These are phyloP conservation scores for Colletotrichum endophyticum DNA, from an alignment of 2,329 filamentous ascomycete genomes.

Conservation along the genomic window DNA sequence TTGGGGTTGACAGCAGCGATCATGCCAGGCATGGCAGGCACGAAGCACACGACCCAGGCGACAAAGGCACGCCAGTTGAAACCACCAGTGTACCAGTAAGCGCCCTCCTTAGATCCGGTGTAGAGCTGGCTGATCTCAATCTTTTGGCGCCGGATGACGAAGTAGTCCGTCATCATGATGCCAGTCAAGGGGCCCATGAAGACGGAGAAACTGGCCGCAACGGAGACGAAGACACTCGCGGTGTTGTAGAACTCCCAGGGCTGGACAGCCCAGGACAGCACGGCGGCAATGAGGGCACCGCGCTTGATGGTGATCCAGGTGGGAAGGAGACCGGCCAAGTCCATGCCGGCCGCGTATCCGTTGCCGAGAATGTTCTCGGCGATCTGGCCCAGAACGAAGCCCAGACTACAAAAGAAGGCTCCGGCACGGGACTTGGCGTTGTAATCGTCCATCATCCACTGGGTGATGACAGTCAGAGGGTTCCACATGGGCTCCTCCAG, in stretches of 20 bases:
- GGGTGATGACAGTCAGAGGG: constrained; percentile 28
- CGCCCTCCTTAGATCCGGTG: constrained; percentile 31
- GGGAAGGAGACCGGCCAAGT: constrained; percentile 31
- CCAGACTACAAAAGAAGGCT: constrained; percentile 30
- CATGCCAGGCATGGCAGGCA: constrained; percentile 31
- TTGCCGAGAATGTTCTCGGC: constrained; percentile 34
- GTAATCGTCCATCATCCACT: constrained; percentile 32
- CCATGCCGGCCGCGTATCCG: constrained; percentile 31
- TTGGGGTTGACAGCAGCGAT: constrained; percentile 24
- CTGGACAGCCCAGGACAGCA: constrained; percentile 28
- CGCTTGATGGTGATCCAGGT: constrained; percentile 31
- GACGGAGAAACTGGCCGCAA: constrained; percentile 30
- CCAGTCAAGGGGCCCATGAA: constrained; percentile 33
- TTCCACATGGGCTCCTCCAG: constrained; percentile 28
- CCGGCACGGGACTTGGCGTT: constrained; percentile 27
- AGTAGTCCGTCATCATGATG: constrained; percentile 34
- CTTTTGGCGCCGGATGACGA: constrained; percentile 34
- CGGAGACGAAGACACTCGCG: constrained; percentile 28
- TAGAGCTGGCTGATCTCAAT: constrained; percentile 43
- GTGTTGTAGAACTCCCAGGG: constrained; percentile 35
- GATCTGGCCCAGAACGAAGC: constrained; percentile 31
- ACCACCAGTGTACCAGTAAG: constrained; percentile 41
- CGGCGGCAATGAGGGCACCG: constrained; percentile 28
- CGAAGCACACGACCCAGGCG: constrained; percentile 34
- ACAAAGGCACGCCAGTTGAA: constrained; percentile 38